A percentile compares a stretch with the other conserved stretches of the same genome.
Conservation (phyloP, 2,329 filamentous ascomycete genomes). For the Eurotiales sp. region DNA sequence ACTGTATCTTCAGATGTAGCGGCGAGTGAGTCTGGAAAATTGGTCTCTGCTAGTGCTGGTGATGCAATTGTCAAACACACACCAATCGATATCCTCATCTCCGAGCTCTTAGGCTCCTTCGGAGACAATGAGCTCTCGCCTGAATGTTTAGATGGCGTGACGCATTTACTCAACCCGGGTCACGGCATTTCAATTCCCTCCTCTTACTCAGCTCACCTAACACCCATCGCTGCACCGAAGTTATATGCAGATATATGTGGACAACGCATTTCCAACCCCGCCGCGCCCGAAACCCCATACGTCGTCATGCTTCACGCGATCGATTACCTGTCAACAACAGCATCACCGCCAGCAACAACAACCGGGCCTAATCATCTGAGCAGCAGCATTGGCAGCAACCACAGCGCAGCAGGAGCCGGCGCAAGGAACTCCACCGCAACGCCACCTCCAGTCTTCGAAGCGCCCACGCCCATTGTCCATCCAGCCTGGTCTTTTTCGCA, state of each 20-base stretch:
- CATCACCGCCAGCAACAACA: slow-evolving; percentile 40
- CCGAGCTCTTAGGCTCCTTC: slow-evolving; percentile 87
- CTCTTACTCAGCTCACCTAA: slow-evolving; percentile 89
- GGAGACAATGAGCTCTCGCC: slow-evolving; percentile 96
- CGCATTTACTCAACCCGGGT: slow-evolving; percentile 74
- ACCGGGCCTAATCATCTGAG: slow-evolving; percentile 14
- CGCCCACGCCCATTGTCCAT: slow-evolving; percentile 36
- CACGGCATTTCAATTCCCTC: slow-evolving; percentile 91
- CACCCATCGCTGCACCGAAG: slow-evolving; percentile 84
- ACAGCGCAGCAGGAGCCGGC: slow-evolving; percentile 20
- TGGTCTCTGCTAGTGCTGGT: too few relatives aligned
- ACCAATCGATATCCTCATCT: slow-evolving; percentile 81
- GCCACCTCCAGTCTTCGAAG: slow-evolving; percentile 29
- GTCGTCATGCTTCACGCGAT: slow-evolving; percentile 89
- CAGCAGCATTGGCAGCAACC: slow-evolving; percentile 17
- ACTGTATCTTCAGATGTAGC: too few relatives aligned
- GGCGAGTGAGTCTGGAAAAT: slow-evolving; percentile 19
- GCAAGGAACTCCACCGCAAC: slow-evolving; percentile 23
- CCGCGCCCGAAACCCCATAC: slow-evolving; percentile 85
- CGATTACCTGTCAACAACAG: slow-evolving; percentile 72
- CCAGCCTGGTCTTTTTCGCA: slow-evolving; percentile 45
- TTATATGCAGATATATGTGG: slow-evolving; percentile 75
- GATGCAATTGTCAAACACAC: slow-evolving; percentile 28
- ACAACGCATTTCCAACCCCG: slow-evolving; percentile 59
- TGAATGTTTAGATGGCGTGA: slow-evolving; percentile 93